phyloP scores from a whole-genome alignment of 192 early-diverging fungal species.

The Entrophospora sp. region DNA sequence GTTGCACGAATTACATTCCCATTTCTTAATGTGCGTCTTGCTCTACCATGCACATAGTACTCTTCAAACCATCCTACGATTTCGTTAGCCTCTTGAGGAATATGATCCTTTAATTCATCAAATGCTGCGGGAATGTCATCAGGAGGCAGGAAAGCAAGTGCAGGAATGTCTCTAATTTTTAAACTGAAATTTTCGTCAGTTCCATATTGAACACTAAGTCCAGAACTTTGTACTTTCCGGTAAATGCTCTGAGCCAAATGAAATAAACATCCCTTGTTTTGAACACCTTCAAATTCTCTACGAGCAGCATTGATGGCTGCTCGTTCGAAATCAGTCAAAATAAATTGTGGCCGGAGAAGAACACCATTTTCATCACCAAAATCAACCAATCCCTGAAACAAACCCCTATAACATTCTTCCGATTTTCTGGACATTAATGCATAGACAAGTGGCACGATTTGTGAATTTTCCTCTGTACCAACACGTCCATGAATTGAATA shows the following conservation, averaged over 20 bases:
- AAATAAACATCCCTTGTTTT: no score
- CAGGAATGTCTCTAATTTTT: not conserved
- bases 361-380: not conserved
- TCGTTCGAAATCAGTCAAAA: no score
- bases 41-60: not conserved
- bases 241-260: not conserved
- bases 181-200: not conserved
- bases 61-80: not conserved
- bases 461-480: not conserved
- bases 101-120: not conserved
- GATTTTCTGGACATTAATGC: conserved; percentile 1
- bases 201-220: not conserved
- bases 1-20: not conserved
- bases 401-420: not conserved
- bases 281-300: no score
- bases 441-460: not conserved
- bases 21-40: not conserved
- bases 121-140: not conserved
- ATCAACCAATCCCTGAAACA: not conserved
- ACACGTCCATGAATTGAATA: not conserved
- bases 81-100: not conserved
- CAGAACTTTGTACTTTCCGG: not conserved
- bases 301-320: no score
- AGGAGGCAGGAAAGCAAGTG: not conserved
- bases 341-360: not conserved